Evolutionary conservation across 208 protist species (phyloP).

Genomic region (Leishmania braziliensis): DNA sequence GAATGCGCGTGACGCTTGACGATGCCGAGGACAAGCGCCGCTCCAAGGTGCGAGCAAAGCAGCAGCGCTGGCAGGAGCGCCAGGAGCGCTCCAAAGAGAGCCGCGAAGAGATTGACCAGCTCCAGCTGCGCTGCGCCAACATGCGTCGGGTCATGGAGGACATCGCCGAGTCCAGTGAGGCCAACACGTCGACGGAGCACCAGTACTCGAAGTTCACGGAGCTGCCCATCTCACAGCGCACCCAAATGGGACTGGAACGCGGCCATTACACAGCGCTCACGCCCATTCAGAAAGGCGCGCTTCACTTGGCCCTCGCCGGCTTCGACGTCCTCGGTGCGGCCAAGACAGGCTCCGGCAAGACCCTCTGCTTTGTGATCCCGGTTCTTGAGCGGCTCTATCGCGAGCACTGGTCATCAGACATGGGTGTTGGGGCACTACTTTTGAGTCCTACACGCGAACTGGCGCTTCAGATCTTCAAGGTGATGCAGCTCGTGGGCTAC

Average conservation of each 20-base stretch:
- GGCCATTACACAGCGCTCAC: constrained; percentile 95
- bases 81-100: constrained; percentile 81
- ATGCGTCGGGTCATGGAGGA: constrained; percentile 54
- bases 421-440: constrained; percentile 97
- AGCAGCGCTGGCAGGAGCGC: constrained; percentile 78
- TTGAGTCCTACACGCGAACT: constrained; percentile 99
- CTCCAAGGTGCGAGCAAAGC: constrained; percentile 52
- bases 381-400: constrained; percentile 94
- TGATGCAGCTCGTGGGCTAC: constrained; percentile 94
- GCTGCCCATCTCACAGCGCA: constrained; percentile 92
- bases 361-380: constrained; percentile 98
- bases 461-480: constrained; percentile 99
- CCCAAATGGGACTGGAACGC: constrained; percentile 89
- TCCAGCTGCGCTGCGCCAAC: constrained; percentile 41
- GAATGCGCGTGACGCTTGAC: constrained; percentile 33
- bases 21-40: constrained; percentile 43
- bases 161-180: constrained; percentile 42
- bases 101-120: constrained; percentile 66
- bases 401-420: constrained; percentile 85
- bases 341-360: constrained; percentile 99
- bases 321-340: constrained; percentile 98
- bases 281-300: constrained; percentile 95
- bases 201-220: constrained; percentile 73
- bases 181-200: constrained; percentile 51
- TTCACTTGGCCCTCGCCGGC: constrained; percentile 95